phyloP scores from a whole-genome alignment of 345 rosid species.

The Salix caprea region DNA sequence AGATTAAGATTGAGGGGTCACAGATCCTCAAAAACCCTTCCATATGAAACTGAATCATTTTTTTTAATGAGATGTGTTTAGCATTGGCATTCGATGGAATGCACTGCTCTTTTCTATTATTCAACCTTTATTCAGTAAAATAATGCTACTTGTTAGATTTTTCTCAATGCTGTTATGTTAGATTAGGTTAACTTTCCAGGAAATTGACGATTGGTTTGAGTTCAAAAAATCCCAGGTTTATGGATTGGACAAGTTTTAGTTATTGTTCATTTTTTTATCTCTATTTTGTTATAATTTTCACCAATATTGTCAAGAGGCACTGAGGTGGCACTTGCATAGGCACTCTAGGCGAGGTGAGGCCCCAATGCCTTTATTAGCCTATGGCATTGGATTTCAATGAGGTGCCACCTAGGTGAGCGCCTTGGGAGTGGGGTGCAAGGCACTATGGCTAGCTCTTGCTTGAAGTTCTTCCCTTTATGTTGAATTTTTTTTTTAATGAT shows the following conservation, averaged over 20 bases:
- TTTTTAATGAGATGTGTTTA: too few relatives aligned
- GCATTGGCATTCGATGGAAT: too few relatives aligned
- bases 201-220: neutral
- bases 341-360: too few relatives aligned
- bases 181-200: neutral
- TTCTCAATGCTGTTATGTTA: neutral
- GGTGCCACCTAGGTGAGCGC: too few relatives aligned
- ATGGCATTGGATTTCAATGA: too few relatives aligned
- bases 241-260: neutral
- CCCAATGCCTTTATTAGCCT: too few relatives aligned
- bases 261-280: neutral
- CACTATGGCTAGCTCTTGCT: too few relatives aligned
- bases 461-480: too few relatives aligned
- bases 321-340: too few relatives aligned
- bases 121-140: neutral
- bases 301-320: too few relatives aligned
- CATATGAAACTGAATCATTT: neutral
- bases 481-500: too few relatives aligned
- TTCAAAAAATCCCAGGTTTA: neutral
- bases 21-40: neutral
- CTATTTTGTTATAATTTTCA: neutral
- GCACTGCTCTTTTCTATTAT: neutral
- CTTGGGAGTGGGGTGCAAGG: too few relatives aligned
- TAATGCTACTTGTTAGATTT: neutral
- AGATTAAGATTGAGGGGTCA: neutral